phyloP scores from a whole-genome alignment of 2,329 filamentous ascomycete genomes.

The Blumeriella jaapii region DNA sequence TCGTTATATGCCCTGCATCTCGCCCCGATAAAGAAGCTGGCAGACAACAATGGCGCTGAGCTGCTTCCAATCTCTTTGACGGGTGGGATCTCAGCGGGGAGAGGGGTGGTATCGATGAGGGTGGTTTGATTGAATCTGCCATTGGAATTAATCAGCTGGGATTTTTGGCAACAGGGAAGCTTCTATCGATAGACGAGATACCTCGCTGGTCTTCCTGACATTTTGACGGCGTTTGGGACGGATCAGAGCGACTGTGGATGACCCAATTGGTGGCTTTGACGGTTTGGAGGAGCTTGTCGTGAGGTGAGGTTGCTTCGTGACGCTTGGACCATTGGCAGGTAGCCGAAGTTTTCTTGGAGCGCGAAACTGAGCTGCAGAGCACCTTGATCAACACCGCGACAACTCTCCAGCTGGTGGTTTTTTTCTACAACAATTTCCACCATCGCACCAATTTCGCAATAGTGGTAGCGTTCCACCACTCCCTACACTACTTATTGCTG shows the following conservation, averaged over 20 bases:
- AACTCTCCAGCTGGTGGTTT: no score
- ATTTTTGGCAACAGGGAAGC: background rate
- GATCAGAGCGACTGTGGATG: constrained; percentile 14
- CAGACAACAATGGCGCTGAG: constrained; percentile 83
- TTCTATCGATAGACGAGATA: constrained; percentile 6
- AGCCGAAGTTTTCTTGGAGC: no score
- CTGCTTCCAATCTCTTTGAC: constrained; percentile 89
- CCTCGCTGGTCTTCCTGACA: constrained; percentile 25
- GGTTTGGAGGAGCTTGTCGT: constrained; percentile 16
- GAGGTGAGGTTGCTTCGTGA: constrained; percentile 22
- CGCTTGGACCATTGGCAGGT: no score
- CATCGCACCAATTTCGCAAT: no score
- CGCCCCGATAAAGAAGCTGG: constrained; percentile 93
- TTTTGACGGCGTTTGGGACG: constrained; percentile 17
- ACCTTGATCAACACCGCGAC: no score
- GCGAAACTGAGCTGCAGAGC: no score
- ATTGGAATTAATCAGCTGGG: constrained; percentile 24
- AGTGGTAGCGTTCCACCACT: no score
- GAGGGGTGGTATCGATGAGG: constrained; percentile 91
- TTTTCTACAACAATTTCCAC: no score
- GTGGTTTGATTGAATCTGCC: constrained; percentile 84
- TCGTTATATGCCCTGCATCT: constrained; percentile 94
- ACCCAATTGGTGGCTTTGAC: constrained; percentile 28
- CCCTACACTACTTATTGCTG: no score
- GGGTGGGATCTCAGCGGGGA: constrained; percentile 82